Base-by-base conservation (phyloP, 768 basidiomycete species). In the Hygrophorus russula region DNA sequence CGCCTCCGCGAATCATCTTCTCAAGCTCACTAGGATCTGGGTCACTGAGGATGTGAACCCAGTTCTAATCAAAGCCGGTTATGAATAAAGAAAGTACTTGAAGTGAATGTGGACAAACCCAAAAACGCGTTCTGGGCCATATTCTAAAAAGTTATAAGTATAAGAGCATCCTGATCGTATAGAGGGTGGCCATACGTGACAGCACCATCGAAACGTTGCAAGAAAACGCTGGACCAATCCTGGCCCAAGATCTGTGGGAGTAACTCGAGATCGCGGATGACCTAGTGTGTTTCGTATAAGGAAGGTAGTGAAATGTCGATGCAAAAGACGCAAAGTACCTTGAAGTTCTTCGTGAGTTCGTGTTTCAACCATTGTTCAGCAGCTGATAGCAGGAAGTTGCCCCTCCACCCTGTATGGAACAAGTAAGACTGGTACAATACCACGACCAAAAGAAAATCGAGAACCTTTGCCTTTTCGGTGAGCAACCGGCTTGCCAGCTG, bases 201-300 rank as follows among this genome's bases (percentile, higher is more conserved):
- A 18, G 76, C 69, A 3, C 87, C 87, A 51, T 90, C 90, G 56
- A 96, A 97, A 39, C 89, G 76, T 59, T 98, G 96, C 39, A 98
- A 65, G 58, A 98, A 99, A 9, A 98, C 90, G 49, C 84, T 85
- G 0, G 88, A 90, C 94, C 94, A 98, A 59, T 99, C 94, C 57
- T 74, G 90, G 2, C 93, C 93, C 4, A 94, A 67, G 2, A 98
- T 53, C 46, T 90, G 82, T n/a, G 96, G 96, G 43, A 98, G 70
- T 15, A 99, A 74, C 56, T 99, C 96, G 1, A 99, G 73, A 58
- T 98, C 96, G 33, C 96, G 82, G 46, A 99, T 99, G 40, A 98
- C 48, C 48, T 49, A 15, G 7, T 15, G 14, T 2, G 70, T 73
- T 34, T 30, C 27, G 41, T 28, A 31, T 37, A 4, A 41, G 29